phyloP scores from a whole-genome alignment of 306 rosid species.

The Boehmeria nivea region DNA sequence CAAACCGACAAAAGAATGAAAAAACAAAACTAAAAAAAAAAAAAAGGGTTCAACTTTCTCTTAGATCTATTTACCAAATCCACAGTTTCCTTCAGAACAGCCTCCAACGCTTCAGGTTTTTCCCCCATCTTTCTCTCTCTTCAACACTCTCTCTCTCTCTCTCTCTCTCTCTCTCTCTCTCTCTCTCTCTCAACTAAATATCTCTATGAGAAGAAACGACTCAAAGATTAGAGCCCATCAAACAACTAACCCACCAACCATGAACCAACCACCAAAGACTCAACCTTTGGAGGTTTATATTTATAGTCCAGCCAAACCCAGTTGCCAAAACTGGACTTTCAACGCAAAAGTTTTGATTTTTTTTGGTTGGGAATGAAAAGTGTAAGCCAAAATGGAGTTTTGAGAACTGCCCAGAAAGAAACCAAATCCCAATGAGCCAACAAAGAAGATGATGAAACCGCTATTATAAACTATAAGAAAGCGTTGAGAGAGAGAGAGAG shows the following conservation, averaged over 20 bases:
- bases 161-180: not conserved
- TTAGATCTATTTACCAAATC: slow-evolving; percentile 95
- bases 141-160: slow-evolving; percentile 20
- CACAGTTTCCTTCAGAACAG: slow-evolving; percentile 90
- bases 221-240: slow-evolving; percentile 34
- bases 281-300: slow-evolving; percentile 19
- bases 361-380: not conserved
- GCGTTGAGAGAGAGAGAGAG: not conserved
- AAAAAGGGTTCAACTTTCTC: slow-evolving; percentile 8
- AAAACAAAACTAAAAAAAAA: slow-evolving; percentile 11
- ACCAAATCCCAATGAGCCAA: slow-evolving; percentile 18
- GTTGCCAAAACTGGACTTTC: slow-evolving; percentile 29
- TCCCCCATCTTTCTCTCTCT: slow-evolving; percentile 48
- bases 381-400: not conserved
- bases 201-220: slow-evolving; percentile 14
- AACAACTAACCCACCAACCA: slow-evolving; percentile 11
- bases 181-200: slow-evolving; percentile 14
- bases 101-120: slow-evolving; percentile 77
- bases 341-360: slow-evolving; percentile 8
- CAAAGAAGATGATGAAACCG: slow-evolving; percentile 23
- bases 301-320: slow-evolving; percentile 25
- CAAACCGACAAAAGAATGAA: slow-evolving; percentile 16
- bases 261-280: slow-evolving; percentile 21
- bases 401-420: not conserved
- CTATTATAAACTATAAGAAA: no score